Evolutionary conservation across 2,329 filamentous ascomycete genomes (phyloP), one percentile per base, ranked within the genome.

Genomic region (Pseudopyrenochaeta lycopersici): DNA sequence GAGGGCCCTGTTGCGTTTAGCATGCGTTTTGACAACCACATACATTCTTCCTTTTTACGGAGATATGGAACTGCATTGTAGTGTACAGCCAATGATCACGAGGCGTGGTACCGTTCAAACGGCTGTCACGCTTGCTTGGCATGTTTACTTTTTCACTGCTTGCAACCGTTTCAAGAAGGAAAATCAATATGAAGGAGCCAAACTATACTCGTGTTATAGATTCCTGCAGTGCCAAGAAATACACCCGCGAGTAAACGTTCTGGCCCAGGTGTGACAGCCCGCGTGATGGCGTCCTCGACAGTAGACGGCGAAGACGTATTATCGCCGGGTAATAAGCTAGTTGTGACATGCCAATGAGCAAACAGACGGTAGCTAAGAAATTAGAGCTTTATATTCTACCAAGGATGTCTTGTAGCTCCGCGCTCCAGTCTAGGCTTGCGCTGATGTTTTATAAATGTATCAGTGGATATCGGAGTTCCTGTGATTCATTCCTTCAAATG

Each of bases 171-270:
- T 36, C 6, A 18, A 47, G 21, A n/a, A n/a, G 29, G 54, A 58
- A 49, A 54, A 54, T 29, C 23, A 50, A 41, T 12, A 21, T 14
- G 48, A 30, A 44, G 29, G 40, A 46, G 38, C 31, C 6, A n/a
- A 31, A 21, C 18, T 40, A 51, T 60, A 61, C 65, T 57, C 41
- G 58, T 56, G 33, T 23, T 35, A 33, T 51, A 42, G 35, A 55
- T 43, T 52, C 55, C 61, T 58, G 64, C 63, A 62, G 66, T 60
- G 56, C 57, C 64, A 27, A 66, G 57, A 43, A 60, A 57, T 33
- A 64, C 63, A 18, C 62, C 64, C 35, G 60, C 38, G 14, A 68
- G 17, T 10, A 65, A 43, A n/a, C 61, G 56, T 27, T 62, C 54
- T 14, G 52, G 42, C 2, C 58, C 55, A 20, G 56, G 60, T 43